Evolutionary conservation across 108 stramenopile genomes (phyloP).

Genomic region (Nitzschia inconspicua): DNA sequence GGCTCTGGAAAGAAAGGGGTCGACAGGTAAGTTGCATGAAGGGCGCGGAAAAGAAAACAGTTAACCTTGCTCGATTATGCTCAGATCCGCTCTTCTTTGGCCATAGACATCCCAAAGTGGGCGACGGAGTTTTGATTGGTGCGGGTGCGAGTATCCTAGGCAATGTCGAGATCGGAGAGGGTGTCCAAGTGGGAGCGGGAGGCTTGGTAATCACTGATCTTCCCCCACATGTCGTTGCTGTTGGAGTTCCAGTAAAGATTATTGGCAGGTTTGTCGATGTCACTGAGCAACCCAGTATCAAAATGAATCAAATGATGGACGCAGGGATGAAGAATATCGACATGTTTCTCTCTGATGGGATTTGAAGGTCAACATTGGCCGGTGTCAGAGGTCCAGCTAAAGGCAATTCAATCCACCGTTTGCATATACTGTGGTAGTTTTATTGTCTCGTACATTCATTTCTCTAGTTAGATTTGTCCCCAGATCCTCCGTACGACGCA

Average conservation of each 20-base stretch:
- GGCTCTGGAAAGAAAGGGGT: slow-evolving; percentile 77
- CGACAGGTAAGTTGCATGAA: slow-evolving; percentile 38
- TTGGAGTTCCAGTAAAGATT: slow-evolving; percentile 58
- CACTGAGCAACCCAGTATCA: slow-evolving; percentile 56
- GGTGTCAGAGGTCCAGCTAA: too few species aligned
- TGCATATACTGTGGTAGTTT: too few species aligned
- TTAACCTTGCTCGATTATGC: not conserved
- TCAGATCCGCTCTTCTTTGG: not conserved
- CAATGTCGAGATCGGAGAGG: slow-evolving; percentile 67
- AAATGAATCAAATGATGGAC: slow-evolving; percentile 68
- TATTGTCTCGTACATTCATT: too few species aligned
- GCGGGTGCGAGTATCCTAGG: slow-evolving; percentile 85
- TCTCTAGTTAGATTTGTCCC: too few species aligned
- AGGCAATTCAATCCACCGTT: too few species aligned
- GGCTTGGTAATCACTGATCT: slow-evolving; percentile 76
- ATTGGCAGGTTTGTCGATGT: slow-evolving; percentile 72
- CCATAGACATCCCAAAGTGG: slow-evolving; percentile 23
- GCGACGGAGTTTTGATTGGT: slow-evolving; percentile 76
- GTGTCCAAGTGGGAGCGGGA: slow-evolving; percentile 57
- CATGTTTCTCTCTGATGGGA: slow-evolving; percentile 53
- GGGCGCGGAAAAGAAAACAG: not conserved
- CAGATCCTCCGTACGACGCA: too few species aligned
- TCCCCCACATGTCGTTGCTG: slow-evolving; percentile 50
- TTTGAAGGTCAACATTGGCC: slow-evolving; percentile 13
- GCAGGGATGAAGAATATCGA: slow-evolving; percentile 27